Conservation (phyloP, 2,329 filamentous ascomycete genomes). For the Xylariaceae sp. region DNA sequence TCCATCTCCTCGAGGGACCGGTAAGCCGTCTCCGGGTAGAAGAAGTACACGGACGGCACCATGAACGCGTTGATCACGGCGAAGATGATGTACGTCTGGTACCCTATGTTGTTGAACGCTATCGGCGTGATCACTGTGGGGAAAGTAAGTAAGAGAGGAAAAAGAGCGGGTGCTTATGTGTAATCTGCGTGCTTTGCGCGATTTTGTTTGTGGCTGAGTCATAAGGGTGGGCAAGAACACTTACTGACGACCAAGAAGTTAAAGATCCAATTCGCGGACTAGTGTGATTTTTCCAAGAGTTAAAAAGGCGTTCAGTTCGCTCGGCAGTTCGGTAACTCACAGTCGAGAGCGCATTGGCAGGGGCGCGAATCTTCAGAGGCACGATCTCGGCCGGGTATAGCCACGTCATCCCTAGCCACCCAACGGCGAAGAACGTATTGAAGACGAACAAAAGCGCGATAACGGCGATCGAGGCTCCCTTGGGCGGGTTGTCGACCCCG, state of each 20-base stretch:
- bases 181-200: not conserved
- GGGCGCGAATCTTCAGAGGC: slow-evolving; percentile 45
- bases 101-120: slow-evolving; percentile 50
- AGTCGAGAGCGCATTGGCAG: slow-evolving; percentile 51
- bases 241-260: slow-evolving; percentile 55
- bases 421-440: slow-evolving; percentile 48
- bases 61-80: slow-evolving; percentile 59
- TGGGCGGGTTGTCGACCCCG: slow-evolving; percentile 18
- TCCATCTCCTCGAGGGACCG: slow-evolving; percentile 64
- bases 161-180: no score
- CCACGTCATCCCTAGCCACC: slow-evolving; percentile 53
- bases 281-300: no score
- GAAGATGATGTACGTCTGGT: slow-evolving; percentile 61
- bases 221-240: no score
- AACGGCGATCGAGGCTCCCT: slow-evolving; percentile 26
- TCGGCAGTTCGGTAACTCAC: no score
- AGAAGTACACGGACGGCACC: slow-evolving; percentile 53
- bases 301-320: no score
- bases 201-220: no score
- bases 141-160: no score
- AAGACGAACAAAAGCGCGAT: slow-evolving; percentile 45
- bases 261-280: slow-evolving; percentile 54
- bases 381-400: slow-evolving; percentile 55
- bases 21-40: slow-evolving; percentile 61
- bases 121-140: slow-evolving; percentile 50